Evolutionary conservation across 768 basidiomycete genomes (phyloP).

Genomic region (Psilocybe azurescens): DNA sequence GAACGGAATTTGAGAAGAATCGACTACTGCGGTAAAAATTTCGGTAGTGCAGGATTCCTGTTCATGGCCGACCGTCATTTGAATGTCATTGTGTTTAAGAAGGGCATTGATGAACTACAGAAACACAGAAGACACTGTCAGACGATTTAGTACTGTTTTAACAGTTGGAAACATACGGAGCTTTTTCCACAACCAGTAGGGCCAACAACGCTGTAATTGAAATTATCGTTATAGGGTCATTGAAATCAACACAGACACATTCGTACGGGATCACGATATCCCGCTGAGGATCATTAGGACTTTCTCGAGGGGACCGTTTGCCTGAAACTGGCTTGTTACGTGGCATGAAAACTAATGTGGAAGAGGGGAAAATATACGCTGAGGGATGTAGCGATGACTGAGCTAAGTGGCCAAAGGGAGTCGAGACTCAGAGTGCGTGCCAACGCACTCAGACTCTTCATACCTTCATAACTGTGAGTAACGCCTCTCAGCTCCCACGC

Average conservation of each 20-base stretch:
- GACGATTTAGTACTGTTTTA: neutral
- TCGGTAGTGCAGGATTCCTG: neutral
- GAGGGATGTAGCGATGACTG: no score
- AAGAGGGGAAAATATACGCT: no score
- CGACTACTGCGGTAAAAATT: neutral
- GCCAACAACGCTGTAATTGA: neutral
- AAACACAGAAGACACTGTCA: neutral
- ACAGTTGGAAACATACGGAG: neutral
- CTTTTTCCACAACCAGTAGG: slow-evolving; percentile 2
- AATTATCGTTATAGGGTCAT: neutral
- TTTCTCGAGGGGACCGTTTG: neutral
- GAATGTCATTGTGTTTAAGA: neutral
- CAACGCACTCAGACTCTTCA: no score
- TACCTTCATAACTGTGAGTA: no score
- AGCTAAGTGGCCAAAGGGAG: no score
- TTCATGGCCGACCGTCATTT: neutral
- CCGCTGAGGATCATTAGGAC: neutral
- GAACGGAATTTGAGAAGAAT: neutral
- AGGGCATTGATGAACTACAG: neutral
- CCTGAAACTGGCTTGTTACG: no score
- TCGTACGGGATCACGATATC: slow-evolving; percentile 1
- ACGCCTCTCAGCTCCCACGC: no score
- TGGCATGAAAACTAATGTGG: no score
- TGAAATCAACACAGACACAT: neutral
- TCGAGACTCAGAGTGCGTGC: no score